phyloP scores from a whole-genome alignment of 768 basidiomycete species.

The Pleurotus tuoliensis region DNA sequence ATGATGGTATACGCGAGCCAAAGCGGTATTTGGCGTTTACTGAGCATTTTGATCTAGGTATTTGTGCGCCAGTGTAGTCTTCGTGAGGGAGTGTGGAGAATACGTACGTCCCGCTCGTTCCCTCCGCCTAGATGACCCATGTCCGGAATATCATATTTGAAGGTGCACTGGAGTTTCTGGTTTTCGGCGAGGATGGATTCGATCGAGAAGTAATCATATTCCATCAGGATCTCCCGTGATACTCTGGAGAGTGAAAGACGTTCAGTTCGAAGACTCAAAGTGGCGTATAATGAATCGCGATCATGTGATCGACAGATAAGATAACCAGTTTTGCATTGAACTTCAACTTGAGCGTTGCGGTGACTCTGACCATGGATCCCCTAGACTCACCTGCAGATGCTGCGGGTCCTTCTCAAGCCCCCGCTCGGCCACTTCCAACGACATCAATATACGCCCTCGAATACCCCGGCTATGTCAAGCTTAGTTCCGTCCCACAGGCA shows the following conservation, averaged over 20 bases:
- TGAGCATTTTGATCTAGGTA: constrained; percentile 66
- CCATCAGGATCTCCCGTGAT: constrained; percentile 43
- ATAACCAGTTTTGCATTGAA: not conserved
- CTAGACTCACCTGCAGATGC: not conserved
- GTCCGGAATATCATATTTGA: constrained; percentile 78
- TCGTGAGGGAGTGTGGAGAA: constrained; percentile 3
- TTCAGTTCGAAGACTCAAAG: not conserved
- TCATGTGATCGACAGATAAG: not conserved
- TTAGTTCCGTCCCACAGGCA: constrained; percentile 56
- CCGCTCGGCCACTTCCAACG: constrained; percentile 45
- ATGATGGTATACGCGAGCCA: constrained; percentile 90
- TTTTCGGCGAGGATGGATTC: constrained; percentile 91
- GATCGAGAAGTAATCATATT: constrained; percentile 89
- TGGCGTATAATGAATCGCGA: constrained; percentile 8
- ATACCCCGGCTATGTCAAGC: constrained; percentile 82
- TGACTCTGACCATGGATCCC: constrained; percentile 2
- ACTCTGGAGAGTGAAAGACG: not conserved
- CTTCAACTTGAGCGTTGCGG: too few species aligned
- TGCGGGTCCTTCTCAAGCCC: constrained; percentile 15
- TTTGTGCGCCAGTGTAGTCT: constrained; percentile 3
- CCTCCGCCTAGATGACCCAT: constrained; percentile 91
- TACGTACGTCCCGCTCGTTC: constrained; percentile 72
- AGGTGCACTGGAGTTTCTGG: constrained; percentile 93
- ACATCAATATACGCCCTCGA: constrained; percentile 77
- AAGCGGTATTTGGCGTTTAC: constrained; percentile 80